Base-by-base conservation (phyloP, 1,284 basidiomycete genomes). In the Laetiporus sulphureus region DNA sequence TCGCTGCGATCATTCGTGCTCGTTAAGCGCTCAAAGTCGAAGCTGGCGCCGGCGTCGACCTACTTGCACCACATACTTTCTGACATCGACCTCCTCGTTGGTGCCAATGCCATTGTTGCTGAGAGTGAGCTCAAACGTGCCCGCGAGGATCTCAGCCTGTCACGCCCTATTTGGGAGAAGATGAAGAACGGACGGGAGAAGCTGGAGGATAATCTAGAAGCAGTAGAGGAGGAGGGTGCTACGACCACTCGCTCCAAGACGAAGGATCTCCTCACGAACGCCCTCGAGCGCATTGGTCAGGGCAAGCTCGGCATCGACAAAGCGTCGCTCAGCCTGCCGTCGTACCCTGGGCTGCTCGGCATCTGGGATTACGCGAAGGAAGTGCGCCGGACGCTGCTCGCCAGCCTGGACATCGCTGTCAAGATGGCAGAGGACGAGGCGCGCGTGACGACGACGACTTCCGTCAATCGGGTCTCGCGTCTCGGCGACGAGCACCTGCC, bases 1-100 rank as follows among this genome's bases (percentile, higher is more conserved):
- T 82, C 89, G 1, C 71, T 99, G 32, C 83, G 93, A 21, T 93
- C 92, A 1, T 99, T 99, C 65, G 92, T 99, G 13, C 82, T 99
- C 44, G 82, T 87, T 62, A 97, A 98, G 70, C 85, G 96, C 21
- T 79, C 88, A 29, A 93, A 92, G 66, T 96, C 91, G 34, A 99
- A 99, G 69, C 83, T 99, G 34, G 80, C 90, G 33, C 96, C 96
- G 2, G 94, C 86, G n/a, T 83, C 89, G 51, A 96, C 92, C 15
- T 99, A 96, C 65, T 76, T 99, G 45, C 77, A 78, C 47, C 88
- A 97, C 56, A 74, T 99, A 16, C 76, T 99, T 40, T 73, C 80
- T 41, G 96, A 99, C 60, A 73, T 99, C 32, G 86, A 91, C 50
- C 72, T 96, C 23, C 81, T 99, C 44, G 86, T 89, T 6, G 74